phyloP scores from a whole-genome alignment of 2,329 filamentous ascomycete genomes.

The Coniochaeta ligniaria region DNA sequence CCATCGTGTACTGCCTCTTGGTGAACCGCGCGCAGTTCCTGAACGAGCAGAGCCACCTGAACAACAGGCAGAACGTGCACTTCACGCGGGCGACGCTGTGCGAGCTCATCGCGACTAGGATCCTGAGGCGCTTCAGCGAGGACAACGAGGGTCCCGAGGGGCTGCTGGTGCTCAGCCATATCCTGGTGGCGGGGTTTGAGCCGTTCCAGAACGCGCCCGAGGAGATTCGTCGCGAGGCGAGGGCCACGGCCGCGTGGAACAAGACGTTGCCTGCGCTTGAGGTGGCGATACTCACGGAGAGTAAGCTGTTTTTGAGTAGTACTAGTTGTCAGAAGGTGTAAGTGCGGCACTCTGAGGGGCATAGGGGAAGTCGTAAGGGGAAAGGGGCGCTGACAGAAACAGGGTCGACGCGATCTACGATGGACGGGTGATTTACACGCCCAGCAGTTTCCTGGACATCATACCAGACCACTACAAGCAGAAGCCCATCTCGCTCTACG shows the following conservation, averaged over 20 bases:
- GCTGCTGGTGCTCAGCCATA: slow-evolving; percentile 66
- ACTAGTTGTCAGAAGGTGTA: slow-evolving; percentile 72
- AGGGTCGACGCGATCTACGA: slow-evolving; percentile 73
- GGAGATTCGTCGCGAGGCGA: slow-evolving; percentile 54
- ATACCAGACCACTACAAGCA: slow-evolving; percentile 82
- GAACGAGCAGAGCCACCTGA: slow-evolving; percentile 66
- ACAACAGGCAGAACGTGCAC: slow-evolving; percentile 75
- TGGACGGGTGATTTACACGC: slow-evolving; percentile 74
- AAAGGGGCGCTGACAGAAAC: not conserved
- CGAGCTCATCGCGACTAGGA: slow-evolving; percentile 71
- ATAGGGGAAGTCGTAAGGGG: no score
- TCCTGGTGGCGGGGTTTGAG: slow-evolving; percentile 76
- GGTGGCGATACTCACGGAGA: slow-evolving; percentile 75
- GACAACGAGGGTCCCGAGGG: slow-evolving; percentile 65
- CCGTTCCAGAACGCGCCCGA: slow-evolving; percentile 77
- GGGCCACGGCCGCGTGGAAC: slow-evolving; percentile 39
- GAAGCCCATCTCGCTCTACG: slow-evolving; percentile 74
- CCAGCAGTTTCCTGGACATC: slow-evolving; percentile 74
- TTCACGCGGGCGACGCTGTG: slow-evolving; percentile 71
- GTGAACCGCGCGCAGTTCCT: slow-evolving; percentile 78
- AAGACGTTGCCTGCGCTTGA: slow-evolving; percentile 70
- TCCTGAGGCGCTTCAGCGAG: slow-evolving; percentile 72
- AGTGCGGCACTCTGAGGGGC: slow-evolving; percentile 9
- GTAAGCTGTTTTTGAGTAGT: slow-evolving; percentile 69
- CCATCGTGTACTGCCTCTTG: slow-evolving; percentile 75